A percentile compares a stretch with the other conserved stretches of the same genome.
Evolutionary conservation across 305 asterid genomes (phyloP).

Genomic region (Fraxinus nigra): DNA sequence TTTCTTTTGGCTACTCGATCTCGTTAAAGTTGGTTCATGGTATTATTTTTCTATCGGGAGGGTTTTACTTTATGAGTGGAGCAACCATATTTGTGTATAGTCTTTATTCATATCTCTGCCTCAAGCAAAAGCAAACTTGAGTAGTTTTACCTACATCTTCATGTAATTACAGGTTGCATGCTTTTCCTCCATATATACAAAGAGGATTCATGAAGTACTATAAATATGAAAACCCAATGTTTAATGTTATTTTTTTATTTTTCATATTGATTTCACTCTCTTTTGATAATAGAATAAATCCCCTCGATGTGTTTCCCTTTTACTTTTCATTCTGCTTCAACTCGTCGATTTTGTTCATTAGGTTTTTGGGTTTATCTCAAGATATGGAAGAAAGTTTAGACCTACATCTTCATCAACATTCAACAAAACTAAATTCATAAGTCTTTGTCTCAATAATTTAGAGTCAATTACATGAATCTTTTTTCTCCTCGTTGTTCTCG

Average conservation of each 20-base stretch:
- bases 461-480: not conserved
- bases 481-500: not conserved
- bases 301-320: not conserved
- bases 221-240: not conserved
- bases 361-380: not conserved
- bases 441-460: not conserved
- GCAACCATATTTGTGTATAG: conserved; percentile 23
- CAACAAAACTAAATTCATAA: not conserved
- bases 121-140: conserved; percentile 69
- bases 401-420: not conserved
- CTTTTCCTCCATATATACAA: conserved; percentile 13
- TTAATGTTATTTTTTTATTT: not conserved
- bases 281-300: not conserved
- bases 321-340: not conserved
- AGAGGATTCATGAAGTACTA: not conserved
- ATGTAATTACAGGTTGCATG: conserved; percentile 23
- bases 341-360: not conserved
- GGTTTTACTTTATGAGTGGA: conserved; percentile 47
- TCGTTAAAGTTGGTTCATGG: not conserved
- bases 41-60: conserved; percentile 16
- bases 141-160: conserved; percentile 43
- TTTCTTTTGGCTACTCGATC: not conserved
- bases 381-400: not conserved
- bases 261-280: not conserved
- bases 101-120: conserved; percentile 46